Evolutionary conservation across 2,329 filamentous ascomycete genomes (phyloP).

Genomic region (Arachnomyces sp.): DNA sequence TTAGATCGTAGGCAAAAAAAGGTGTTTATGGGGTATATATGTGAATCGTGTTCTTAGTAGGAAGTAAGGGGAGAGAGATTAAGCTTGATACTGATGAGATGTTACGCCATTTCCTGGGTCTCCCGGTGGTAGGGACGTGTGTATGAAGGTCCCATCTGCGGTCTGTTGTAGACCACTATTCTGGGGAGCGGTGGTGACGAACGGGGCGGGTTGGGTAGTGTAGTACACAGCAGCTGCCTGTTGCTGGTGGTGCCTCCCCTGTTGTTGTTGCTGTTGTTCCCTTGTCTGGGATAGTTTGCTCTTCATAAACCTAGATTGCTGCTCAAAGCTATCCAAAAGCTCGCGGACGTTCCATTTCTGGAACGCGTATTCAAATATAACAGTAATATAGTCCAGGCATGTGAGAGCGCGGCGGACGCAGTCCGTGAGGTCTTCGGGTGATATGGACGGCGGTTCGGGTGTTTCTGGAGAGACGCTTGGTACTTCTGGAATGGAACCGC

Average conservation of each 20-base stretch:
- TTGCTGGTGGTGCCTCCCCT: neutral
- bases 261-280: neutral
- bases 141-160: too few relatives aligned
- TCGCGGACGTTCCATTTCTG: constrained; percentile 26
- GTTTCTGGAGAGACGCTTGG: constrained; percentile 21
- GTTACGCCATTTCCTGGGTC: too few relatives aligned
- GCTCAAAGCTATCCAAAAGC: constrained; percentile 26
- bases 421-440: constrained; percentile 25
- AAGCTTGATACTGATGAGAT: too few relatives aligned
- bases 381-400: constrained; percentile 24
- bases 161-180: too few relatives aligned
- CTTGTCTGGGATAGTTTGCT: constrained; percentile 18
- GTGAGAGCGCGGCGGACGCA: constrained; percentile 25
- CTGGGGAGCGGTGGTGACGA: too few relatives aligned
- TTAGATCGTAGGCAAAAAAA: too few relatives aligned
- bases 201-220: too few relatives aligned
- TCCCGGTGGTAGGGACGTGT: too few relatives aligned
- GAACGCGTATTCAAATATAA: constrained; percentile 25
- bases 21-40: too few relatives aligned
- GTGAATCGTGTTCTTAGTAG: too few relatives aligned
- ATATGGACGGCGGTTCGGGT: constrained; percentile 24
- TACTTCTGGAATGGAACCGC: constrained; percentile 20
- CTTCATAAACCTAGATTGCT: constrained; percentile 20
- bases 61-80: too few relatives aligned
- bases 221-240: too few relatives aligned